phyloP scores from a whole-genome alignment of 2,329 filamentous ascomycete species.

The Hypoxylon sp. region DNA sequence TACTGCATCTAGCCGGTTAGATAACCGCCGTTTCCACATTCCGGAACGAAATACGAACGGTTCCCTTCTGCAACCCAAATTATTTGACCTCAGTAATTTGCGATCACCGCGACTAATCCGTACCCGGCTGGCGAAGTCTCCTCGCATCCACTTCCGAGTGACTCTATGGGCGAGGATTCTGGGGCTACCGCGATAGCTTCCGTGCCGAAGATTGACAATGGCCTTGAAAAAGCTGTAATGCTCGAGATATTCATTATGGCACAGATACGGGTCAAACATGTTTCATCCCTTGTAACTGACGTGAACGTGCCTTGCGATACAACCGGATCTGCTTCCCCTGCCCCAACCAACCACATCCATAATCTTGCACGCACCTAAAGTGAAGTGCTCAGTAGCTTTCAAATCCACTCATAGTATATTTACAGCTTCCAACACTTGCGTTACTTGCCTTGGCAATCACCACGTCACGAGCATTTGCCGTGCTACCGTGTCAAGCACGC shows the following conservation, averaged over 20 bases:
- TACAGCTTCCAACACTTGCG: not conserved
- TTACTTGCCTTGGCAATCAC: not conserved
- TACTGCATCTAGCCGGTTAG: conserved; percentile 53
- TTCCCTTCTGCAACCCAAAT: conserved; percentile 43
- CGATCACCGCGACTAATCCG: conserved; percentile 29
- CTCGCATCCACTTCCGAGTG: conserved; percentile 60
- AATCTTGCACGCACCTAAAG: no score
- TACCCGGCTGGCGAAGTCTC: conserved; percentile 68
- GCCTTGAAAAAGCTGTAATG: conserved; percentile 73
- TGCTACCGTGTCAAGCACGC: not conserved
- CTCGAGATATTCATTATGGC: conserved; percentile 67
- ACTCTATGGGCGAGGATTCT: conserved; percentile 65
- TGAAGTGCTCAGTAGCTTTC: no score
- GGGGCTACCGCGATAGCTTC: conserved; percentile 69
- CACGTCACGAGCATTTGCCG: no score
- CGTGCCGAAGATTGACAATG: conserved; percentile 70
- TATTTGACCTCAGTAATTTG: conserved; percentile 31
- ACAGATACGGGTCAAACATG: conserved; percentile 77
- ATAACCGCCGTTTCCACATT: conserved; percentile 43
- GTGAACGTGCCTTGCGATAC: no score
- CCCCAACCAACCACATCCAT: no score
- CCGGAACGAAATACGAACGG: conserved; percentile 46
- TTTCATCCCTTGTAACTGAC: not conserved
- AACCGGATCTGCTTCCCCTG: no score
- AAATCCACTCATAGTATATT: no score